These are phyloP conservation scores for Fusarium oligoseptatum DNA, from an alignment of 2,329 filamentous ascomycete species.

Conservation along the genomic window DNA sequence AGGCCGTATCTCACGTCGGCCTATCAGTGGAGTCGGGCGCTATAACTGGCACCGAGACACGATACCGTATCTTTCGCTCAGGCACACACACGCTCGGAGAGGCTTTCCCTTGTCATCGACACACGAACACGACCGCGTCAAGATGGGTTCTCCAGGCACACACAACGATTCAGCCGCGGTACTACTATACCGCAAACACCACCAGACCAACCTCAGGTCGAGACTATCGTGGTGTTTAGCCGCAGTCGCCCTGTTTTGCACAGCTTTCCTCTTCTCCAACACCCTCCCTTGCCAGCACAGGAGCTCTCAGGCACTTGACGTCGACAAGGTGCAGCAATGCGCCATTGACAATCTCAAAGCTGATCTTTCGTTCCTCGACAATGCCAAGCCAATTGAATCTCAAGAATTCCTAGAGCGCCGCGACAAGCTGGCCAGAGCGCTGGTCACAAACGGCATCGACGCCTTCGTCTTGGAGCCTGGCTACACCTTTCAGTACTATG, in stretches of 20 bases:
- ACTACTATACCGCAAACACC: background rate
- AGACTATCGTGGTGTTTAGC: background rate
- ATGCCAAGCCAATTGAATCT: slow-evolving; percentile 60
- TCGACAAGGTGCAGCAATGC: slow-evolving; percentile 55
- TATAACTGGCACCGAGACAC: slow-evolving; percentile 2
- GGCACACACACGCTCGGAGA: background rate
- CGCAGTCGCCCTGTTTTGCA: slow-evolving; percentile 8
- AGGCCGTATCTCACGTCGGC: background rate
- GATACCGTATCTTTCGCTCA: background rate
- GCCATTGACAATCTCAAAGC: slow-evolving; percentile 65
- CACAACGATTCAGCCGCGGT: background rate
- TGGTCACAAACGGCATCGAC: slow-evolving; percentile 64
- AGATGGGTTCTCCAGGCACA: background rate
- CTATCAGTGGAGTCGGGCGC: slow-evolving; percentile 4
- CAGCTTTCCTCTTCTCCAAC: slow-evolving; percentile 9
- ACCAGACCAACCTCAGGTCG: background rate
- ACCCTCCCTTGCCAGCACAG: slow-evolving; percentile 9
- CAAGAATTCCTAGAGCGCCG: slow-evolving; percentile 68
- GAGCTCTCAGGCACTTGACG: slow-evolving; percentile 15
- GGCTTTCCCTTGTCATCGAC: background rate
- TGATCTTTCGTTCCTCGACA: slow-evolving; percentile 64
- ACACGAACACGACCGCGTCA: background rate
- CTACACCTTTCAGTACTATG: slow-evolving; percentile 75
- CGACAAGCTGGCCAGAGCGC: slow-evolving; percentile 67
- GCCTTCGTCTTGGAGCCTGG: slow-evolving; percentile 74